Evolutionary conservation across 148 eudicot genomes (phyloP), one percentile per base, ranked within the genome.

Genomic region (Nepenthes gracilis): DNA sequence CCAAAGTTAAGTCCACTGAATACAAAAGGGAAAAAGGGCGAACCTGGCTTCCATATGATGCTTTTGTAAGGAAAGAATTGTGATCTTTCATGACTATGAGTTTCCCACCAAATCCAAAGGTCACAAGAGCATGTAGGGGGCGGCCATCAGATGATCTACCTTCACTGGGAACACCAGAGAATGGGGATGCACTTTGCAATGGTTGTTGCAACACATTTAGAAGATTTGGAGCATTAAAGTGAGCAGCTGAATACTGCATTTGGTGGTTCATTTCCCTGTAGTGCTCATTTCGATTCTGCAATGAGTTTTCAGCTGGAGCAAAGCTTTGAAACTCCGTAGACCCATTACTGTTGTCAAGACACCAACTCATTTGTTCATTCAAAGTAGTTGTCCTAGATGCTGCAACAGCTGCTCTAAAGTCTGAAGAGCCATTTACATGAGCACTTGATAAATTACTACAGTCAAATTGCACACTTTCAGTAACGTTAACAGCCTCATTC

Each of bases 91-190:
- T 77, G 54, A 87, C 77, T 59, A 87, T 75, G 58, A 90, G 91
- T 69, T 87, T 90, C 51, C 97, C 97, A 35, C 97, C 97, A 78
- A 90, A 90, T 9, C 97, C 97, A 75, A 90, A 90, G 45, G 83
- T 64, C 57, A 84, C 92, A 45, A 90, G 77, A 23, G 97, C 91
- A 83, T 87, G 95, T 0, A 85, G 72, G 61, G 92, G 91, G 48
- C 91, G 91, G 23, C 86, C 92, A 13, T 79, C 79, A 54, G 91
- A 76, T 67, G 91, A 84, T 51, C 95, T 80, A 65, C 81, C 83
- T 0, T 70, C 66, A 47, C 58, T 69, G 13, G 88, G 72, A 60
- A 47, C 62, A 71, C 64, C 63, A 53, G 82, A 65, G 54, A 64
- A 48, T 57, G 72, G 79, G 60, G 69, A 58, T 54, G 72, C 64